phyloP scores from a whole-genome alignment of 139 green algal genomes.

The Medakamo hakoo region DNA sequence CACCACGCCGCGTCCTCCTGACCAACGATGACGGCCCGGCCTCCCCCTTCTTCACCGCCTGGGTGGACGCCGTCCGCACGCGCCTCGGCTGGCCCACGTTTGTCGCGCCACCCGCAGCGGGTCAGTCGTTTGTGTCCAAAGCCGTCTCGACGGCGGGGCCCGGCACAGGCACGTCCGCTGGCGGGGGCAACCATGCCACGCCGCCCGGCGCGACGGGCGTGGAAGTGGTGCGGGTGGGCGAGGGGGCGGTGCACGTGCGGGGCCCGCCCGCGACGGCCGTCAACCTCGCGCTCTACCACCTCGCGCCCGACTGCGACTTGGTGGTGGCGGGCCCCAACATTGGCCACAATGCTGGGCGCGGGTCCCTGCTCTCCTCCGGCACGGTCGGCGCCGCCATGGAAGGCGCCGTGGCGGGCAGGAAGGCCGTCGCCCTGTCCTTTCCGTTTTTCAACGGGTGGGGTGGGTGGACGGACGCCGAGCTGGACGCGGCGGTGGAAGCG shows the following conservation, averaged over 20 bases:
- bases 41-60: conserved; percentile 20
- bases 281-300: conserved; percentile 19
- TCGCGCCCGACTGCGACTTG: conserved; percentile 13
- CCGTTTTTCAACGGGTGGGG: conserved; percentile 18
- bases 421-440: conserved; percentile 20
- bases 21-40: conserved; percentile 27
- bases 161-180: too few relatives aligned
- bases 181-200: too few relatives aligned
- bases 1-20: conserved; percentile 11
- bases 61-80: neutral
- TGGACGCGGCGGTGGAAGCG: conserved; percentile 11
- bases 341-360: conserved; percentile 20
- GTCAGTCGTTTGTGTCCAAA: neutral
- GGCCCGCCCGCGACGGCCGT: conserved; percentile 15
- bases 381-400: conserved; percentile 25
- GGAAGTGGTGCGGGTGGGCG: neutral
- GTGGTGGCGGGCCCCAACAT: conserved; percentile 19
- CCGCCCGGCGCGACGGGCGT: neutral
- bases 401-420: conserved; percentile 6
- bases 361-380: conserved; percentile 21
- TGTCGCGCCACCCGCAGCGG: neutral
- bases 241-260: conserved; percentile 5
- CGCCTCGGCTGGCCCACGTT: neutral
- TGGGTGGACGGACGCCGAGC: conserved; percentile 15
- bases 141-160: too few relatives aligned